Evolutionary conservation across 2,329 filamentous ascomycete genomes (phyloP).

Genomic region (Aspergillus calidoustus): DNA sequence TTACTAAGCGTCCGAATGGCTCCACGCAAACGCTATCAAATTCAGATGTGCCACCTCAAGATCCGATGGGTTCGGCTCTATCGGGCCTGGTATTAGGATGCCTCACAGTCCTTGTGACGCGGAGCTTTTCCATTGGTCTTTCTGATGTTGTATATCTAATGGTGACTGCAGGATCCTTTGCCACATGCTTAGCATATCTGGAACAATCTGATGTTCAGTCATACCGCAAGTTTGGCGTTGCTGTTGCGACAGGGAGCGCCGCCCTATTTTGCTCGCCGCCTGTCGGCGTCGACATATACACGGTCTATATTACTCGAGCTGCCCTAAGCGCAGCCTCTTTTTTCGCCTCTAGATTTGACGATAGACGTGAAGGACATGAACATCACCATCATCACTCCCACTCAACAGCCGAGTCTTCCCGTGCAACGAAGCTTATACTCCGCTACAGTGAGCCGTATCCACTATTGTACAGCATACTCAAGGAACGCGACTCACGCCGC

Average conservation of each 20-base stretch:
- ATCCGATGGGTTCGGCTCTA: conserved; percentile 35
- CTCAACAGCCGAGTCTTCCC: conserved; percentile 59
- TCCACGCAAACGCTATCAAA: conserved; percentile 20
- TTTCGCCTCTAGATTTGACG: conserved; percentile 39
- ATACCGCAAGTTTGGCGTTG: conserved; percentile 38
- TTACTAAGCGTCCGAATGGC: conserved; percentile 1
- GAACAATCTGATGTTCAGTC: conserved; percentile 33
- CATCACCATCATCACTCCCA: conserved; percentile 42
- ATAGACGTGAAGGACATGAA: conserved; percentile 33
- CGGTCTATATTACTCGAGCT: conserved; percentile 33
- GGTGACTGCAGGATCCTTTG: conserved; percentile 30
- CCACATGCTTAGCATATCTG: conserved; percentile 33
- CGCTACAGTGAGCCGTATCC: conserved; percentile 71
- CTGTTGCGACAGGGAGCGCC: conserved; percentile 31
- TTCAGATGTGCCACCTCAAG: conserved; percentile 23
- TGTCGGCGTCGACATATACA: conserved; percentile 30
- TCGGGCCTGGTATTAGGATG: conserved; percentile 33
- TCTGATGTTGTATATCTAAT: conserved; percentile 32
- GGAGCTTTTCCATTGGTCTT: conserved; percentile 25
- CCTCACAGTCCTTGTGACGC: conserved; percentile 29
- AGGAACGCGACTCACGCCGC: conserved; percentile 87
- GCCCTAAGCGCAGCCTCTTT: conserved; percentile 36
- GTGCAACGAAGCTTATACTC: conserved; percentile 74
- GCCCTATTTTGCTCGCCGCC: conserved; percentile 37
- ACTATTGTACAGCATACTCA: conserved; percentile 80